These are phyloP conservation scores for Psidium guajava DNA, from an alignment of 345 rosid genomes.

Conservation along the genomic window DNA sequence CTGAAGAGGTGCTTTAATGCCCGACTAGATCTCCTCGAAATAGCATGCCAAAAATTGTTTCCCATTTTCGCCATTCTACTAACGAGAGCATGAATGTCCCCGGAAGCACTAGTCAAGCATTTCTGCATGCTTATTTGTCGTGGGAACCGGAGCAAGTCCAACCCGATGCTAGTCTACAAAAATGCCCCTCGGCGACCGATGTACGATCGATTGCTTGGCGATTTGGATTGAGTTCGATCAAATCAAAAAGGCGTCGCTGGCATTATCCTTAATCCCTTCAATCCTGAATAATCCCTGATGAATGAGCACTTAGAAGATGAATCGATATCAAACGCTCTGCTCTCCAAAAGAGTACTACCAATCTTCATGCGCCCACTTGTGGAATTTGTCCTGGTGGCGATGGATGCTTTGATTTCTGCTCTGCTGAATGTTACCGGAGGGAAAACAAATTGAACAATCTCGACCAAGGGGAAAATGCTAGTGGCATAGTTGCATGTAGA, in stretches of 20 bases:
- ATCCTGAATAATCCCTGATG: neutral
- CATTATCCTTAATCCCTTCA: neutral
- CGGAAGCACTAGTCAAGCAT: neutral
- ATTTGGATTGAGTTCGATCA: neutral
- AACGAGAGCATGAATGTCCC: neutral
- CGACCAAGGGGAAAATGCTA: neutral
- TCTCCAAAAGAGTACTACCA: neutral
- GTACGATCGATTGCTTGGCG: neutral
- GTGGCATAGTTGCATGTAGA: too few relatives aligned
- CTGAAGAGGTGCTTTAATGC: neutral
- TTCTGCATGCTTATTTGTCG: neutral
- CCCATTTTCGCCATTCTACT: neutral
- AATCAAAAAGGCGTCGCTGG: neutral
- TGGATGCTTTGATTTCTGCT: neutral
- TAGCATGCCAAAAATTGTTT: neutral
- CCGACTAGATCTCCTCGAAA: neutral
- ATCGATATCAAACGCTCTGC: neutral
- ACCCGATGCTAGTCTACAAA: neutral
- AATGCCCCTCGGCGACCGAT: neutral
- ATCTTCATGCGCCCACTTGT: neutral
- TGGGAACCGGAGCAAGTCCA: neutral
- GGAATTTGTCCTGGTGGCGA: neutral
- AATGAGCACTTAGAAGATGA: neutral
- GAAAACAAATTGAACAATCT: neutral
- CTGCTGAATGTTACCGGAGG: neutral